Base-by-base conservation (phyloP, 345 rosid species). In the Pugionium dolabratum region DNA sequence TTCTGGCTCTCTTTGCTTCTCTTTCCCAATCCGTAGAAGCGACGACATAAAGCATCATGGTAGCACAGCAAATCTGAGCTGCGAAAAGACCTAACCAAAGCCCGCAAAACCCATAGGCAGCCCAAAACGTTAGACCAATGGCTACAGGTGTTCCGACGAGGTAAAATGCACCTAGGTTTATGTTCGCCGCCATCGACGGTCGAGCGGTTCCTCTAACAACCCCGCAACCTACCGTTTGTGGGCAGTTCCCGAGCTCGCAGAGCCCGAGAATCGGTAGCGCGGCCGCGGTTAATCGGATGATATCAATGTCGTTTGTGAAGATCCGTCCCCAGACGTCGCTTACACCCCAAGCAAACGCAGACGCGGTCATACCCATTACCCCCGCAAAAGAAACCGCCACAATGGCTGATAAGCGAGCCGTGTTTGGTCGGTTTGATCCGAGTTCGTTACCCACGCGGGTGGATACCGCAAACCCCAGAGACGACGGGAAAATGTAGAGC, bases 171-270 rank as follows among this genome's bases (percentile, higher is more conserved):
- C 96, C 87, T 0, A 92, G 86, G 77, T 92, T 92, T 42, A 92
- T 87, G 62, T 82, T 87, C 0, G 98, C 98, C 0, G 98, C 98
- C 7, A 75, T 79, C 4, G 95, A 63, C 4, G 98, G 96, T 10
- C 95, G 78, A 0, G 98, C 98, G 6, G 83, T 84, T 5, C 98
- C 98, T 65, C 98, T 61, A 2, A 92, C 79, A 11, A 89, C 95
- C 43, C 98, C 96, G 70, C 98, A 89, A 1, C 91, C 95, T 39
- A 92, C 95, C 7, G 98, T 92, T 68, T 92, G 98, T 1, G 98
- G 96, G 55, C 95, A 89, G 89, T 92, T 92, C 41, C 93, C 93
- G 10, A 86, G 83, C 81, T 86, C 89, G 58, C 93, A 86, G 4
- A 86, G 74, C 45, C 98, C 98, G 30, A 92, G 84, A 72, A 92